phyloP scores from a whole-genome alignment of 2,329 filamentous ascomycete genomes.

The Aspergillus ochraceus region DNA sequence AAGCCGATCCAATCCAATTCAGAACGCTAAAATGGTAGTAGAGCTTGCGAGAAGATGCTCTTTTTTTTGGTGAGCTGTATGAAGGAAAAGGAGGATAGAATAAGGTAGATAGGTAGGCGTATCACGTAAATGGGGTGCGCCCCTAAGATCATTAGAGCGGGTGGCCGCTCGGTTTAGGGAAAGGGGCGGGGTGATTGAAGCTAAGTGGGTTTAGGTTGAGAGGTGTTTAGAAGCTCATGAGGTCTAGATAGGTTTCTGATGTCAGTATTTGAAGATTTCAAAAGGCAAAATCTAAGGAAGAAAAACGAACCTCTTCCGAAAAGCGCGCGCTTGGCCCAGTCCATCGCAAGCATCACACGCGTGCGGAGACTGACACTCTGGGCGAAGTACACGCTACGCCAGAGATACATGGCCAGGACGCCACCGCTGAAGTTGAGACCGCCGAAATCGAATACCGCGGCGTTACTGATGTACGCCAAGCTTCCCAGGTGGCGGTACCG shows the following conservation, averaged over 20 bases:
- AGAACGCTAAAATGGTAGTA: neutral
- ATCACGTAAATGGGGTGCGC: neutral
- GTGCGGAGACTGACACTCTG: slow-evolving; percentile 95
- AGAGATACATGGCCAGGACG: slow-evolving; percentile 89
- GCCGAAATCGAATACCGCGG: slow-evolving; percentile 87
- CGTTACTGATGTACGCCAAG: slow-evolving; percentile 93
- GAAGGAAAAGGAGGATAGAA: neutral
- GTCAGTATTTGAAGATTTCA: slow-evolving; percentile 6
- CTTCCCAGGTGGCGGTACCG: slow-evolving; percentile 90
- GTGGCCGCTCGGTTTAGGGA: neutral
- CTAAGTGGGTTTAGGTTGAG: neutral
- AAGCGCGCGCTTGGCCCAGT: slow-evolving; percentile 94
- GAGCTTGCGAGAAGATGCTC: neutral
- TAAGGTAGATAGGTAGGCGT: neutral
- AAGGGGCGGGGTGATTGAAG: neutral
- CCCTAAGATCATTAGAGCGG: neutral
- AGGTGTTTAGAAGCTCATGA: slow-evolving; percentile 52
- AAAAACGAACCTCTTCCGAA: slow-evolving; percentile 83
- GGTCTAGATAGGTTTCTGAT: slow-evolving; percentile 37
- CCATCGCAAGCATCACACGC: slow-evolving; percentile 87
- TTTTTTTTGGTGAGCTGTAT: neutral
- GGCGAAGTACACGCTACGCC: slow-evolving; percentile 95
- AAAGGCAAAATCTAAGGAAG: neutral
- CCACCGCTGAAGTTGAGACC: slow-evolving; percentile 80
- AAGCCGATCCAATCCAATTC: neutral